Evolutionary conservation across 2,329 filamentous ascomycete genomes (phyloP), one percentile per base, ranked within the genome.

Genomic region (Phyllachora maydis): DNA sequence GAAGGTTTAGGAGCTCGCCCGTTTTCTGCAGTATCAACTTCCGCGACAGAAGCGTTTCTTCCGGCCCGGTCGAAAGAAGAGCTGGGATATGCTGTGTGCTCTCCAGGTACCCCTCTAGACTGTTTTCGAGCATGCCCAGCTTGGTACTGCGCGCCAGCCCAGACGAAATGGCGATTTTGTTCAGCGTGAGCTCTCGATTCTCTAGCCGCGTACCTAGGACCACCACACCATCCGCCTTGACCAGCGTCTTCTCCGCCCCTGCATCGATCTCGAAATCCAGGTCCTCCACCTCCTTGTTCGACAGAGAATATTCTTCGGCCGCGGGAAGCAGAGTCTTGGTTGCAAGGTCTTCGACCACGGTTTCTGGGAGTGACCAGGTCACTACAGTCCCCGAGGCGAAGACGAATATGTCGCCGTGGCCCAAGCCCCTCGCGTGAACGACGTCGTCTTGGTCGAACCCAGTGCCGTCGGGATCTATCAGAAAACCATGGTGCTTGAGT

Each of bases 81-180:
- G 66, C 67, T 5, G 85, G 78, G 30, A 93, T 92, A 24, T 65
- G 59, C 29, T 78, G 69, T 1, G 83, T 93, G 24, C 74, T 81
- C 37, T 82, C 69, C 36, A 95, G 83, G 49, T 95, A 95, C 24
- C 69, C 65, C 19, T 66, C 70, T 10, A 95, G 59, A 18, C 79
- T 65, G 24, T 68, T 75, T 47, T 98, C 88, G 12, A 98, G 63
- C 3, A 92, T 81, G 18, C 82, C 85, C 8, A 98, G 64, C 46
- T 95, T 95, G 5, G 88, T 93, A 38, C 76, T 88, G 25, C 88
- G 65, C 4, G 88, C 85, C 7, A 98, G 63, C 2, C 85, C 85
- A 1, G 82, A 93, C 1, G 85, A 93, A 46, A 95, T 95, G 20
- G 88, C 88, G 31, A 95, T 85, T 43, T 95, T 93, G 35, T 83